Evolutionary conservation across 768 basidiomycete genomes (phyloP).

Genomic region (Agrocybe praecox): DNA sequence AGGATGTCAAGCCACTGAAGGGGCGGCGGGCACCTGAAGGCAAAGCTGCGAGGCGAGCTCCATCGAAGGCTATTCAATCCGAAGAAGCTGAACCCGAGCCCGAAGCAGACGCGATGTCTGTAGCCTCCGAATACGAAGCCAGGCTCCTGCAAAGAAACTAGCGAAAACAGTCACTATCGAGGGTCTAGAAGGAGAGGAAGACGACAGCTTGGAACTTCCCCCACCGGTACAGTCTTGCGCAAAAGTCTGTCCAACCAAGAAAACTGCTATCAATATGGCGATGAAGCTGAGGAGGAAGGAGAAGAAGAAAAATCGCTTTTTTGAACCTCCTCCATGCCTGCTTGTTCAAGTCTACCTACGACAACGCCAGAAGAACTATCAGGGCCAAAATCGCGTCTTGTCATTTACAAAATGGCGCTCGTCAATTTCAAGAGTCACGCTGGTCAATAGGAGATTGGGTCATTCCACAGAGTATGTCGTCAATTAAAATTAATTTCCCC

Average conservation of each 20-base stretch:
- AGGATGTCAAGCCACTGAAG: slow-evolving; percentile 19
- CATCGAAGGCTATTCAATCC: slow-evolving; percentile 20
- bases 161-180: slow-evolving; percentile 27
- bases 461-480: slow-evolving; percentile 89
- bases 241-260: slow-evolving; percentile 9
- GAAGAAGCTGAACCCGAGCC: slow-evolving; percentile 23
- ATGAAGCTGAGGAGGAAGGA: slow-evolving; percentile 30
- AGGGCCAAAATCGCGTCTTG: slow-evolving; percentile 74
- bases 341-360: slow-evolving; percentile 34
- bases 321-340: slow-evolving; percentile 47
- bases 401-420: slow-evolving; percentile 92
- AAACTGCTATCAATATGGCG: background rate
- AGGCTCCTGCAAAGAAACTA: slow-evolving; percentile 20
- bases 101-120: slow-evolving; percentile 18
- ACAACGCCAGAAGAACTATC: slow-evolving; percentile 52
- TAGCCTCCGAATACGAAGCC: slow-evolving; percentile 22
- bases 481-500: background rate
- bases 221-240: slow-evolving; percentile 24
- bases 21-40: slow-evolving; percentile 12
- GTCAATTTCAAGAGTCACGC: slow-evolving; percentile 98
- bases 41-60: slow-evolving; percentile 11
- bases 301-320: slow-evolving; percentile 47
- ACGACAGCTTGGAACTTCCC: slow-evolving; percentile 29
- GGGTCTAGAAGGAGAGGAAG: slow-evolving; percentile 29
- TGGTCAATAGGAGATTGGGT: slow-evolving; percentile 94